Evolutionary conservation across 495 filamentous ascomycete genomes (phyloP).

Genomic region (Aeminium ludgeri): DNA sequence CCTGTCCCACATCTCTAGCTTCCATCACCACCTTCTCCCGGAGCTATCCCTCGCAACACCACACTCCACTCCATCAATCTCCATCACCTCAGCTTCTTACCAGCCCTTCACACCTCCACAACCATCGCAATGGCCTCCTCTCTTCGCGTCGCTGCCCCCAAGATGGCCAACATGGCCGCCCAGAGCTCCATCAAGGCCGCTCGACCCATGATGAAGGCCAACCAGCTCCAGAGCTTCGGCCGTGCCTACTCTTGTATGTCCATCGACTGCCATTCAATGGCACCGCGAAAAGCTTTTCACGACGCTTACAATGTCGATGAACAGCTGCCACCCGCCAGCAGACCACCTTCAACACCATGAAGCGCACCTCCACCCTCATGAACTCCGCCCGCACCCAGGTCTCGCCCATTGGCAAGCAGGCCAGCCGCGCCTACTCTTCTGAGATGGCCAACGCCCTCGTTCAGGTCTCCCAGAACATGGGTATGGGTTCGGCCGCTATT

Average conservation of each 20-base stretch:
- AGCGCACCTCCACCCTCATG: constrained; percentile 15
- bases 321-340: constrained; percentile 13
- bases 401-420: constrained; percentile 11
- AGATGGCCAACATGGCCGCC: constrained; percentile 17
- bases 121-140: constrained; percentile 15
- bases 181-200: constrained; percentile 16
- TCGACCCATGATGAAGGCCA: constrained; percentile 15
- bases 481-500: constrained; percentile 56
- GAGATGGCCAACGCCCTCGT: constrained; percentile 19
- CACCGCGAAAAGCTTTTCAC: background rate
- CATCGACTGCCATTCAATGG: constrained; percentile 1
- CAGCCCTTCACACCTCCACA: background rate
- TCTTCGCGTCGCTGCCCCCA: constrained; percentile 14
- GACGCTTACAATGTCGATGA: background rate
- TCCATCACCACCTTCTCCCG: constrained; percentile 2
- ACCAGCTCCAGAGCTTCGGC: constrained; percentile 16
- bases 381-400: constrained; percentile 8
- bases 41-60: constrained; percentile 2
- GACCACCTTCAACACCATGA: constrained; percentile 16
- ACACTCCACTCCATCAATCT: constrained; percentile 8
- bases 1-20: constrained; percentile 9
- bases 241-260: constrained; percentile 14
- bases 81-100: constrained; percentile 3
- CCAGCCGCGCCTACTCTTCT: constrained; percentile 17
- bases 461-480: constrained; percentile 19